phyloP scores from a whole-genome alignment of 2,329 filamentous ascomycete species.

The Claviceps purpurea region DNA sequence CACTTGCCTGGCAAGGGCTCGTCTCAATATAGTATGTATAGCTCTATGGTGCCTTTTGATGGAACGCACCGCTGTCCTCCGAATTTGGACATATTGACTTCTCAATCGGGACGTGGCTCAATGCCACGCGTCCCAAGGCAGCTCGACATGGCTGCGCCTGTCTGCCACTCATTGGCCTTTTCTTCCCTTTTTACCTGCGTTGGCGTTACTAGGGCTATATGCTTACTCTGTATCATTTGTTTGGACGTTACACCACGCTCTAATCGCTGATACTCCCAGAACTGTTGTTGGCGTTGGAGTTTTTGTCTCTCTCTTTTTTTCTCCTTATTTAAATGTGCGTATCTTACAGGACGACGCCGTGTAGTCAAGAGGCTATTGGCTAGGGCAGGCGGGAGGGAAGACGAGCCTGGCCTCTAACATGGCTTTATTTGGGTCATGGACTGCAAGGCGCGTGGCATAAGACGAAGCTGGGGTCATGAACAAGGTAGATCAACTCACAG shows the following conservation, averaged over 20 bases:
- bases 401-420: neutral
- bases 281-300: neutral
- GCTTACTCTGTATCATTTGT: neutral
- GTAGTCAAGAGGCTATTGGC: neutral
- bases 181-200: neutral
- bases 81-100: neutral
- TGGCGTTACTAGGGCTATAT: neutral
- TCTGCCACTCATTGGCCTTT: neutral
- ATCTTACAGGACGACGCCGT: neutral
- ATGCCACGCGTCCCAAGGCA: neutral
- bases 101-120: neutral
- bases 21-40: neutral
- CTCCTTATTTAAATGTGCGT: neutral
- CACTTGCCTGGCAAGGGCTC: neutral
- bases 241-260: neutral
- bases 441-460: neutral
- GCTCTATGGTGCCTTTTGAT: neutral
- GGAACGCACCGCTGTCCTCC: neutral
- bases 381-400: neutral
- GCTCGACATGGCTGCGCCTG: neutral
- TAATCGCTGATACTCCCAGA: neutral
- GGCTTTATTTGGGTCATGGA: neutral
- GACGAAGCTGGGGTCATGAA: neutral
- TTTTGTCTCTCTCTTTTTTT: neutral
- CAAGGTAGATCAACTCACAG: too few relatives aligned